A percentile compares a stretch with the other conserved stretches of the same genome.
Conservation (phyloP, 176 grass and related monocot genomes). For the Carex kokanica region DNA sequence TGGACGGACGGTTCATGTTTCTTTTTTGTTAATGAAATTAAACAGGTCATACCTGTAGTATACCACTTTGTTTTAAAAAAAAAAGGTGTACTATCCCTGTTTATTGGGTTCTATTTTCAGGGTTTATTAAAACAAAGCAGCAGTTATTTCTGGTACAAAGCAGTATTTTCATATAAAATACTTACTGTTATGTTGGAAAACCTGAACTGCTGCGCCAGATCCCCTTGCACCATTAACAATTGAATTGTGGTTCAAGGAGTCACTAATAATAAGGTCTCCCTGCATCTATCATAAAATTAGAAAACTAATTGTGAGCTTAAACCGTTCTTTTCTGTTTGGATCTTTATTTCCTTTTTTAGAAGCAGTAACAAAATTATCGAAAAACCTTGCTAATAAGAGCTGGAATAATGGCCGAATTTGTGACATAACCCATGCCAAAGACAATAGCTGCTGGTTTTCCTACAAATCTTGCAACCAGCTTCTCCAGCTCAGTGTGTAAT, state of each 20-base stretch:
- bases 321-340: not conserved
- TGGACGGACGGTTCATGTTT: too few species aligned
- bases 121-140: not conserved
- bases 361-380: not conserved
- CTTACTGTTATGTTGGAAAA: conserved; percentile 97
- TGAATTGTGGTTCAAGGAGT: conserved; percentile 88
- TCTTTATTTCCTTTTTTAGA: not conserved
- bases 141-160: not conserved
- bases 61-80: too few species aligned
- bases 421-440: conserved; percentile 92
- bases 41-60: too few species aligned
- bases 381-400: conserved; percentile 66
- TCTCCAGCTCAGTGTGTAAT: conserved; percentile 66
- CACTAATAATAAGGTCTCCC: conserved; percentile 78
- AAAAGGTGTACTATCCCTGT: too few species aligned
- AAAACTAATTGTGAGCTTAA: too few species aligned
- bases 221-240: conserved; percentile 87
- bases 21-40: not conserved
- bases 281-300: conserved; percentile 32
- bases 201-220: conserved; percentile 63
- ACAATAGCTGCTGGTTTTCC: conserved; percentile 76
- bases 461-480: conserved; percentile 68
- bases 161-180: not conserved
- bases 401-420: conserved; percentile 80
- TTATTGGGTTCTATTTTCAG: too few species aligned